A percentile compares a stretch with the other conserved stretches of the same genome.
phyloP scores from a whole-genome alignment of 2,329 filamentous ascomycete species.

The Botrytis medusae region DNA sequence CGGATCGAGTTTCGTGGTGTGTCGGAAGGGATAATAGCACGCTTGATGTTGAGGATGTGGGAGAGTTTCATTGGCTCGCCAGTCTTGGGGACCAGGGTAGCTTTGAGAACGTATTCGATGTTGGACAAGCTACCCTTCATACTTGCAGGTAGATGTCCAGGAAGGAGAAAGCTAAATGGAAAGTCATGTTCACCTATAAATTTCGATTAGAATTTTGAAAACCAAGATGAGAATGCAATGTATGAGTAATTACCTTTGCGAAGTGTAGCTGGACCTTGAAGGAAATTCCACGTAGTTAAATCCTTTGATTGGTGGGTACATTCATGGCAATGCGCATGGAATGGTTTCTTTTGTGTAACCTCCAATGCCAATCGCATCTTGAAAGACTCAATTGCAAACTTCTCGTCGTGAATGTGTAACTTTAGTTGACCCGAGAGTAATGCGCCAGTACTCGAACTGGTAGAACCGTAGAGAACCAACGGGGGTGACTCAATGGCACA shows the following conservation, averaged over 20 bases:
- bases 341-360: slow-evolving; percentile 77
- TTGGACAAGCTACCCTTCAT: slow-evolving; percentile 71
- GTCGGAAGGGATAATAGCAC: slow-evolving; percentile 72
- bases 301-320: slow-evolving; percentile 72
- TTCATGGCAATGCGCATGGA: slow-evolving; percentile 72
- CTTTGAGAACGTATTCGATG: slow-evolving; percentile 77
- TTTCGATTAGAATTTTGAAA: slow-evolving; percentile 1
- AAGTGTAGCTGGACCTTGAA: slow-evolving; percentile 56
- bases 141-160: slow-evolving; percentile 80
- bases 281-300: slow-evolving; percentile 76
- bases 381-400: slow-evolving; percentile 68
- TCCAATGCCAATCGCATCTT: slow-evolving; percentile 69
- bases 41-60: slow-evolving; percentile 71
- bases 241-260: slow-evolving; percentile 47
- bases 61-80: slow-evolving; percentile 64
- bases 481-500: slow-evolving; percentile 53
- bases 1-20: slow-evolving; percentile 85
- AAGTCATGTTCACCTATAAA: slow-evolving; percentile 66
- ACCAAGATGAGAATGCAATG: slow-evolving; percentile 20
- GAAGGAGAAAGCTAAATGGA: slow-evolving; percentile 85
- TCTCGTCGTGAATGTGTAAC: slow-evolving; percentile 67
- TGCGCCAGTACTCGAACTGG: slow-evolving; percentile 76
- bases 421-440: slow-evolving; percentile 81
- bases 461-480: slow-evolving; percentile 75
- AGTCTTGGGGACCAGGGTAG: slow-evolving; percentile 60